Percentiles rank a stretch among this genome's conserved stretches.
Evolutionary conservation across 2,329 filamentous ascomycete genomes (phyloP).

Genomic region (Stagonosporopsis chrysanthemi): DNA sequence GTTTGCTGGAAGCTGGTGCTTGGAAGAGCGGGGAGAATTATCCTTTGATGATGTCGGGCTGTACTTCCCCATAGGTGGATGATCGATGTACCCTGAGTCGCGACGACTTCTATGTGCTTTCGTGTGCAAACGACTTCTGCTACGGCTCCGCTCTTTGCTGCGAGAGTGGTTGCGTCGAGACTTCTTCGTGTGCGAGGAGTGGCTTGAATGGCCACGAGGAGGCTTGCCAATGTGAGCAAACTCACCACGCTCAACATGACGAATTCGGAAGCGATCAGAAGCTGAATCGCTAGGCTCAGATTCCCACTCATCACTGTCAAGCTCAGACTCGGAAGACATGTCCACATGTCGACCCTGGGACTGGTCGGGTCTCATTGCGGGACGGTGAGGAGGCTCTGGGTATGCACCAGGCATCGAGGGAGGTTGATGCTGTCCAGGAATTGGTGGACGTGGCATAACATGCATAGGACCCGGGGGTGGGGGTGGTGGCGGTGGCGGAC

Average conservation of each 20-base stretch:
- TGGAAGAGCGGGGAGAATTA: constrained; percentile 28
- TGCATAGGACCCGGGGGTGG: constrained; percentile 3
- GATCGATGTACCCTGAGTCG: constrained; percentile 22
- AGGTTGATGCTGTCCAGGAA: constrained; percentile 11
- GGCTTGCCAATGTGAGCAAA: constrained; percentile 26
- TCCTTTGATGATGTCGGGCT: constrained; percentile 25
- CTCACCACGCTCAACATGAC: constrained; percentile 30
- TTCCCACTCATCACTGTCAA: constrained; percentile 25
- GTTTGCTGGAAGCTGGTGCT: constrained; percentile 21
- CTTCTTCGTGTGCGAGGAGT: constrained; percentile 21
- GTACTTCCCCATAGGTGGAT: constrained; percentile 28
- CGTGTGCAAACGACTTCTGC: constrained; percentile 19
- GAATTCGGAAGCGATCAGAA: constrained; percentile 23
- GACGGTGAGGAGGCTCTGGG: constrained; percentile 16
- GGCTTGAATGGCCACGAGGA: constrained; percentile 25
- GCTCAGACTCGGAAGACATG: constrained; percentile 25
- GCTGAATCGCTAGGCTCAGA: constrained; percentile 27
- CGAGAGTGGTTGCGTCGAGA: constrained; percentile 17
- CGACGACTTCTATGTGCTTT: constrained; percentile 23
- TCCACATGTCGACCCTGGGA: constrained; percentile 10
- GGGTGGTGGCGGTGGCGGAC: constrained; percentile 2
- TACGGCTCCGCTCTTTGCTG: constrained; percentile 22
- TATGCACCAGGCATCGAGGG: constrained; percentile 28
- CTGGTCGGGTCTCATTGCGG: constrained; percentile 18
- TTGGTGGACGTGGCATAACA: constrained; percentile 16